Percentiles rank a stretch among this genome's conserved stretches.
phyloP scores from a whole-genome alignment of 805 yeast species.

The Teunomyces barrocoloradensis region DNA sequence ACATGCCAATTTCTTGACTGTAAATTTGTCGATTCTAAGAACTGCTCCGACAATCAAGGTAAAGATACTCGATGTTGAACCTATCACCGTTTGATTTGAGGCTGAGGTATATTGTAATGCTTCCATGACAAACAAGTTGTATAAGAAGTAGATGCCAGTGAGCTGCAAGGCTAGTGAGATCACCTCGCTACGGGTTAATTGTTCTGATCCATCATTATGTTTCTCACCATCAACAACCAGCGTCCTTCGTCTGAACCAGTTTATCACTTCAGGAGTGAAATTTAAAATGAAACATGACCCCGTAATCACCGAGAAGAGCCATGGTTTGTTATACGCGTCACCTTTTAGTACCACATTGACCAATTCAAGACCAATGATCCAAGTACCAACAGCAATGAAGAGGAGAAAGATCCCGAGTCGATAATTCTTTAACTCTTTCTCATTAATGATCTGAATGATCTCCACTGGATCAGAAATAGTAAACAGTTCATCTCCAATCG shows the following conservation, averaged over 20 bases:
- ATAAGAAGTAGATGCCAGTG: conserved; percentile 40
- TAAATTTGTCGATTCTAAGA: conserved; percentile 41
- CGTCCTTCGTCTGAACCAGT: not conserved
- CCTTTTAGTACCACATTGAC: conserved; percentile 49
- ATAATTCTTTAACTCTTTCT: conserved; percentile 43
- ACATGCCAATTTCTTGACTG: conserved; percentile 41
- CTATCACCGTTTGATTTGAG: conserved; percentile 49
- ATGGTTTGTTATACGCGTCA: conserved; percentile 48
- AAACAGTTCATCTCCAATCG: not conserved
- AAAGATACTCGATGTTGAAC: conserved; percentile 51
- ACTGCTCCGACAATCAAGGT: conserved; percentile 45
- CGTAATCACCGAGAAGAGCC: conserved; percentile 45
- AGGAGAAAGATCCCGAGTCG: conserved; percentile 43
- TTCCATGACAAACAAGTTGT: conserved; percentile 40
- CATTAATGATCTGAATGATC: conserved; percentile 34
- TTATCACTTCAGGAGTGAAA: conserved; percentile 35
- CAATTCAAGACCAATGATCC: conserved; percentile 50
- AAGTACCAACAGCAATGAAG: conserved; percentile 40
- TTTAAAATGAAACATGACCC: conserved; percentile 48
- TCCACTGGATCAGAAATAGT: conserved; percentile 17
- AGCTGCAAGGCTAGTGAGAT: conserved; percentile 36
- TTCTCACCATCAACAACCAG: conserved; percentile 4
- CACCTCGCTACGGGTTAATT: conserved; percentile 29
- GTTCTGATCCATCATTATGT: conserved; percentile 8
- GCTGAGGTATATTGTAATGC: conserved; percentile 51